These are phyloP conservation scores for Populus tomentosa DNA, from an alignment of 441 rosid species.

Conservation along the genomic window DNA sequence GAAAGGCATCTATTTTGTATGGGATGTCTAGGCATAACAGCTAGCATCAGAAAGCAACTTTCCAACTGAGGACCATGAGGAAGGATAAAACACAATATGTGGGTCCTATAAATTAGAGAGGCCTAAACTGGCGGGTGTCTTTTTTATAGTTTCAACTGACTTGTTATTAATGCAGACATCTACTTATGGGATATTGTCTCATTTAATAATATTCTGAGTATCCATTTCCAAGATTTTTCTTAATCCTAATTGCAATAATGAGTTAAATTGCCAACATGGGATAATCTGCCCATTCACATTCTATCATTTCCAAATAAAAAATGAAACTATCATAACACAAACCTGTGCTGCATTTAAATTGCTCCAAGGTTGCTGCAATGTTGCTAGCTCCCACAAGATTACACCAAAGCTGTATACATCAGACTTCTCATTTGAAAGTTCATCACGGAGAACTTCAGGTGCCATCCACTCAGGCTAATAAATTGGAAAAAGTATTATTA, in stretches of 20 bases:
- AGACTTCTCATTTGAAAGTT: conserved; percentile 95
- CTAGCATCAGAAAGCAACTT: neutral
- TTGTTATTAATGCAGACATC: neutral
- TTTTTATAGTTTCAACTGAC: conserved; percentile 2
- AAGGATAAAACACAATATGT: too few species aligned
- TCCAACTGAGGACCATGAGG: neutral
- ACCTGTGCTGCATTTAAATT: conserved; percentile 97
- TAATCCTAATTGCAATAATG: neutral
- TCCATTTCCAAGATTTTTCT: neutral
- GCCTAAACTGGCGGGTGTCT: neutral
- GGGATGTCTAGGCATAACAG: neutral
- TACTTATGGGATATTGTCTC: neutral
- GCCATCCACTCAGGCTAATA: conserved; percentile 99
- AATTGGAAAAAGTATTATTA: conserved; percentile 19
- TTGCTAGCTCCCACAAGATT: conserved; percentile 95
- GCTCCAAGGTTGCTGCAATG: conserved; percentile 95
- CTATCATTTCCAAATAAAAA: neutral
- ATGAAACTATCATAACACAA: conserved; percentile 22
- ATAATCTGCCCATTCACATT: neutral
- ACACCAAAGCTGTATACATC: conserved; percentile 97
- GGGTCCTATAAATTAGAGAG: neutral
- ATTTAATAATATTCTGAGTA: neutral
- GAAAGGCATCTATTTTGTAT: neutral
- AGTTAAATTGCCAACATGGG: neutral
- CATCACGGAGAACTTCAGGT: conserved; percentile 97